Conservation (phyloP, 225 moss, liverwort and hornwort species). For the Polytrichum formosum region DNA sequence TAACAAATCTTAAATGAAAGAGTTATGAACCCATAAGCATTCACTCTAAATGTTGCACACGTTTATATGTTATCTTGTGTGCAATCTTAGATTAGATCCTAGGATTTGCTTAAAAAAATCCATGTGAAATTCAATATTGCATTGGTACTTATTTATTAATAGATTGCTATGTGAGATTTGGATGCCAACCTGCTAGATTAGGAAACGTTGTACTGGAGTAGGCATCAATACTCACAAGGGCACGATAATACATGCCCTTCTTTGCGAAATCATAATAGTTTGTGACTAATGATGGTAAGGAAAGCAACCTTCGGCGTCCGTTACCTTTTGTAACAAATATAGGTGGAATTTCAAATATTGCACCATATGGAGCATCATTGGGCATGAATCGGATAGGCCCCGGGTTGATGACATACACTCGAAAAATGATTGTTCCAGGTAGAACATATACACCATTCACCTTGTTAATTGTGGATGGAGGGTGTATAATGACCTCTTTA, state of each 20-base stretch:
- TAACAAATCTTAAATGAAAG: no score
- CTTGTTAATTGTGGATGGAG: slow-evolving; percentile 31
- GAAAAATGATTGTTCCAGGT: slow-evolving; percentile 34
- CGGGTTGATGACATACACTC: slow-evolving; percentile 40
- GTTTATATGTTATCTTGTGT: neutral
- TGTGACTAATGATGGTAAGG: slow-evolving; percentile 16
- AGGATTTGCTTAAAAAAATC: neutral
- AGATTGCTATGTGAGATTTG: no score
- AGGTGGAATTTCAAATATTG: slow-evolving; percentile 32
- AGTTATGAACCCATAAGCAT: no score
- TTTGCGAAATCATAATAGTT: slow-evolving; percentile 34
- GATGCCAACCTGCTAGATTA: slow-evolving; percentile 14
- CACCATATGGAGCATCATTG: slow-evolving; percentile 50
- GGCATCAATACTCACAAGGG: slow-evolving; percentile 39
- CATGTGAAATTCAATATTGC: no score
- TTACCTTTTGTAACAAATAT: slow-evolving; percentile 22
- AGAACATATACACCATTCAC: slow-evolving; percentile 31
- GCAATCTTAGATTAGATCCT: neutral
- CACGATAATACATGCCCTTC: slow-evolving; percentile 43
- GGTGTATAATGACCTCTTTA: slow-evolving; percentile 48
- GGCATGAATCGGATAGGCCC: slow-evolving; percentile 37
- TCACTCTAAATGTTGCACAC: neutral
- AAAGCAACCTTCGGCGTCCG: slow-evolving; percentile 22
- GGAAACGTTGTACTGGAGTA: slow-evolving; percentile 26
- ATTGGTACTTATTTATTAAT: no score